Base-by-base conservation (phyloP, 2,329 filamentous ascomycete genomes). In the Furcasterigmium sp. region DNA sequence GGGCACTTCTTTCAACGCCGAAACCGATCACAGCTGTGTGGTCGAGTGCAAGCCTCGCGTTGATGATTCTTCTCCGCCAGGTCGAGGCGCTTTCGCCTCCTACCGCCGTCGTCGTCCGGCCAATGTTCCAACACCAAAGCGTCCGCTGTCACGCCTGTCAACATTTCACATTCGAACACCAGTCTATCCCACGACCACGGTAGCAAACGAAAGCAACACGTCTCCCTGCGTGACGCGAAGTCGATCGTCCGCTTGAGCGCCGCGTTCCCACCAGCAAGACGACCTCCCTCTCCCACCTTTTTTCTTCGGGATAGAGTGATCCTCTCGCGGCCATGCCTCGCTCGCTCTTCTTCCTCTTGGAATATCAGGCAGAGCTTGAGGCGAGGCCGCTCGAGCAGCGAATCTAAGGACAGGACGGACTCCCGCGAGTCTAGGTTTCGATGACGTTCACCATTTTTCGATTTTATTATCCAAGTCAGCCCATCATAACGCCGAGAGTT, bases 401-500 rank as follows among this genome's bases (percentile, higher is more conserved):
- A 30, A 17, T 40, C 38, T 32, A 25, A 40, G 38, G 38, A 13
- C 38, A 40, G 38, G 38, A 28, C 38, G 38, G 38, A 40, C 28
- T n/a, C 19, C 7, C 14, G n/a, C n/a, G n/a, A 15, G 32, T 35
- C 32, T 35, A 35, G 32, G 15, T 35, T 20, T 35, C 32, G 32
- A 25, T 38, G 25, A 18, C 36, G 20, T 38, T 35, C 19, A n/a
- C n/a, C 36, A 20, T 38, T 41, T 32, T 42, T 41, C 39, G 39
- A 39, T 48, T 42, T 43, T 50, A 39, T 48, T 42, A 41, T 50
- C 36, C 20, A 46, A 45, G 18, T 29, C 47, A 57, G 58, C 55
- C 57, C 58, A 54, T 61, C 58, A 51, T 49, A 61, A 61, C 51
- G 59, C 59, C 59, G 59, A 61, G 56, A 53, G 57, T 61, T 53